Percentiles rank a stretch among this genome's conserved stretches.
phyloP scores from a whole-genome alignment of 2,329 filamentous ascomycete species.

The Teratosphaeria destructans region DNA sequence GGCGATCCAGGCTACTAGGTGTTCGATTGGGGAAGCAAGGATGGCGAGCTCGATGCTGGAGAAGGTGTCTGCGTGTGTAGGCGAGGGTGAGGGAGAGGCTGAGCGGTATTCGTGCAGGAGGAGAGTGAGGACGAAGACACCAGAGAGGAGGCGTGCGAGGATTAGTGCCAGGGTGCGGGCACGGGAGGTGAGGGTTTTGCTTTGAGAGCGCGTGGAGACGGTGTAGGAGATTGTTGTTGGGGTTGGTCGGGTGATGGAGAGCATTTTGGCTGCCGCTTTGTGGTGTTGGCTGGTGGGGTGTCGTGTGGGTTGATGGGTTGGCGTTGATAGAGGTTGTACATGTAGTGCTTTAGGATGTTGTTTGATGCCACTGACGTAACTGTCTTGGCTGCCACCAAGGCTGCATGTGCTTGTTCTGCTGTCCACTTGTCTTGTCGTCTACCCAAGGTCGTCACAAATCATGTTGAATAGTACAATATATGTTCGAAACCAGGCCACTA shows the following conservation, averaged over 20 bases:
- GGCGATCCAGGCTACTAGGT: slow-evolving; percentile 2
- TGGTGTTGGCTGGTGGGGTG: neutral
- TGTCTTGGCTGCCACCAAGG: neutral
- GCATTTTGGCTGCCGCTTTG: slow-evolving; percentile 10
- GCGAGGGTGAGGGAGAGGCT: slow-evolving; percentile 1
- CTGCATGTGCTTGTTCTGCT: neutral
- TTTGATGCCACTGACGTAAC: neutral
- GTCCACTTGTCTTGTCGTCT: neutral
- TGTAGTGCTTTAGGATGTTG: neutral
- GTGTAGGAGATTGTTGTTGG: slow-evolving; percentile 88
- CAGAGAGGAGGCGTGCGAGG: slow-evolving; percentile 35
- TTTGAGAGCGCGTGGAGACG: slow-evolving; percentile 64
- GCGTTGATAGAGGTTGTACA: neutral
- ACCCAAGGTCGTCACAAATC: neutral
- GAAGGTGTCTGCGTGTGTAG: neutral
- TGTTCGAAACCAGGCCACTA: neutral
- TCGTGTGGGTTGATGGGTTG: neutral
- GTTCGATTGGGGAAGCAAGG: neutral
- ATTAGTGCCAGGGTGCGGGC: slow-evolving; percentile 28
- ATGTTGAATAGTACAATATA: neutral
- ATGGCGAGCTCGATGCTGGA: neutral
- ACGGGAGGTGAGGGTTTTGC: slow-evolving; percentile 36
- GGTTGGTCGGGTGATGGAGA: slow-evolving; percentile 36
- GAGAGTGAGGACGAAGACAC: slow-evolving; percentile 27
- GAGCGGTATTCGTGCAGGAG: slow-evolving; percentile 18